Base-by-base conservation (phyloP, 495 filamentous ascomycete species). In the Penicillium cinerascens region DNA sequence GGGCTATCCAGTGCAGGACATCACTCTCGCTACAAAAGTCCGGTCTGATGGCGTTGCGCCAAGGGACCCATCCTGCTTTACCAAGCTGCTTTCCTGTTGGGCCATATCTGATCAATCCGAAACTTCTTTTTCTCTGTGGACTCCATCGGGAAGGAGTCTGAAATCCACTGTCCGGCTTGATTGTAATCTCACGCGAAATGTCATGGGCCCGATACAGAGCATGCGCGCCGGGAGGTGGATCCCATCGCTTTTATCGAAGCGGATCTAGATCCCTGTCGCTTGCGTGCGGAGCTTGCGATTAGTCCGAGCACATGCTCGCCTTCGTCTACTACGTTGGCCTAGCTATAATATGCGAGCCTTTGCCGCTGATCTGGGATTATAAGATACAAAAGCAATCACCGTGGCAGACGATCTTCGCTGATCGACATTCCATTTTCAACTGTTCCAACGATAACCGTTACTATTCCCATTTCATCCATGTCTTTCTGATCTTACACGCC, bases 1-100 rank as follows among this genome's bases (percentile, higher is more conserved):
- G 15, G 18, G 20, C 23, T 41, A 10, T 48, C 29, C 51, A 41
- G n/a, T 41, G n/a, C 25, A 3, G 35, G 8, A 9, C 1, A 25
- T 10, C 35, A 37, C 47, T 33, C 49, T 64, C 61, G 61, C 50
- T 52, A 53, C 47, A 17, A 59, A 44, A 43, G 15, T 29, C 54
- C 49, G 21, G 17, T 22, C 9, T 26, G 33, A 35, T 6, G 16
- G n/a, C 17, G 38, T 23, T 43, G n/a, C 20, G 18, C 26, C 20
- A 9, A 36, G 23, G 22, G 21, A 40, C 22, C 35, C 22, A 17
- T 27, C 1, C 44, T 16, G 8, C 13, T 15, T 37, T 23, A n/a
- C n/a, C n/a, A n/a, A n/a, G 1, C 44, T 16, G 8, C 13, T 15
- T 37, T 23, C 36, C 4, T 27, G 46, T 4, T 47, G 9, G 26